Evolutionary conservation across 1,139 yeast species (phyloP).

Genomic region (Geotrichum histeridarum): DNA sequence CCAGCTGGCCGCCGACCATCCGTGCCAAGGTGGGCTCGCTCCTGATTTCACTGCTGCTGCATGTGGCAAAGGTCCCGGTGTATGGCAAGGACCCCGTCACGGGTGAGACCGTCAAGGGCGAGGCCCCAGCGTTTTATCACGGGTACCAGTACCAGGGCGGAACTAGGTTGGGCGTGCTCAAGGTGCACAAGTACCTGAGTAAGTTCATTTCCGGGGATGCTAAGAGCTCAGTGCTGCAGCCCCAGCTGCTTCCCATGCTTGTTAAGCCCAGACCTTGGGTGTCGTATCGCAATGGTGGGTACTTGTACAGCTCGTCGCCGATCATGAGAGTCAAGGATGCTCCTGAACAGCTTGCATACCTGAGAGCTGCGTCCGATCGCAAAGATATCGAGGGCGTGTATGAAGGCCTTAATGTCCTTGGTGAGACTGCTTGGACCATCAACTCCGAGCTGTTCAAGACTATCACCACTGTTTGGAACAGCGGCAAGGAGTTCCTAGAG

Average conservation of each 20-base stretch:
- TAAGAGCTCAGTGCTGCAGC: conserved; percentile 65
- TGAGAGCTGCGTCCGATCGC: conserved; percentile 74
- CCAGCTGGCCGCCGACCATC: conserved; percentile 60
- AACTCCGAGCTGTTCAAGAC: conserved; percentile 65
- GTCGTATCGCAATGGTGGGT: conserved; percentile 77
- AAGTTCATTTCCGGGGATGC: conserved; percentile 64
- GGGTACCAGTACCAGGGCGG: conserved; percentile 78
- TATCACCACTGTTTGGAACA: conserved; percentile 78
- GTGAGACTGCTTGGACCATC: conserved; percentile 89
- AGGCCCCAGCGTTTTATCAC: conserved; percentile 88
- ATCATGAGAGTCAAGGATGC: conserved; percentile 78
- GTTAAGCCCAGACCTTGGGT: conserved; percentile 87
- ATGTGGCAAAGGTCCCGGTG: conserved; percentile 78
- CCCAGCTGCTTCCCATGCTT: conserved; percentile 90
- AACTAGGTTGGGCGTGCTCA: conserved; percentile 73
- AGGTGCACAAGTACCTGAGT: conserved; percentile 65
- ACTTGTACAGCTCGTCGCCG: conserved; percentile 55
- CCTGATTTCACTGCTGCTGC: conserved; percentile 65
- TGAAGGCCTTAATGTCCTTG: conserved; percentile 81
- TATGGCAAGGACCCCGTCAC: conserved; percentile 74
- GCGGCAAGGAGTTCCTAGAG: conserved; percentile 71
- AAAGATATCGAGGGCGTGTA: conserved; percentile 62
- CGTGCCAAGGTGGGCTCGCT: conserved; percentile 81
- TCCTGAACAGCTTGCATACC: conserved; percentile 84
- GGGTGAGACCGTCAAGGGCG: conserved; percentile 57